Percentiles rank a stretch among this genome's conserved stretches.
Conservation (phyloP, 371 early-diverging fungal genomes). For the Lichtheimia ornata region DNA sequence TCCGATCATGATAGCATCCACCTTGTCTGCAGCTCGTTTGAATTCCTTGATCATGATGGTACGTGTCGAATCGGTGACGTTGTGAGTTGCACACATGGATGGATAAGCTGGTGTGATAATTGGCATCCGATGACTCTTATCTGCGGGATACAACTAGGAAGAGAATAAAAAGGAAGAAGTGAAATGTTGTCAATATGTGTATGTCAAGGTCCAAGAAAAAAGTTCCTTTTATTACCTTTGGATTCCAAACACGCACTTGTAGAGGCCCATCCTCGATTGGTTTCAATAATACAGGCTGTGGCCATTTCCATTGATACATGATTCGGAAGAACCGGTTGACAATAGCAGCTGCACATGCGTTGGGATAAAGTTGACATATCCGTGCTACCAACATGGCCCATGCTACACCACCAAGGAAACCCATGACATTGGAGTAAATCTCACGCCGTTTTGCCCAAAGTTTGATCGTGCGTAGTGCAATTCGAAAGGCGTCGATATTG, state of each 20-base stretch:
- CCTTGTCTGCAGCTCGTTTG: slow-evolving; percentile 67
- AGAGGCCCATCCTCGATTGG: slow-evolving; percentile 92
- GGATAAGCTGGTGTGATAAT: slow-evolving; percentile 99
- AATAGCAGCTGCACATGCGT: slow-evolving; percentile 85
- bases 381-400: slow-evolving; percentile 99
- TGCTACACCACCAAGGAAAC: slow-evolving; percentile 99
- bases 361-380: slow-evolving; percentile 98
- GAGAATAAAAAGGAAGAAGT: too few species aligned
- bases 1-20: slow-evolving; percentile 74
- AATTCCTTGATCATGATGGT: slow-evolving; percentile 88
- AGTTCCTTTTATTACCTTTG: slow-evolving; percentile 53
- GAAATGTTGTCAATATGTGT: too few species aligned
- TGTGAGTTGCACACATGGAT: slow-evolving; percentile 99
- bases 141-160: slow-evolving; percentile 80
- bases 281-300: slow-evolving; percentile 95
- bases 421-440: slow-evolving; percentile 97
- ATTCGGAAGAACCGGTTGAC: slow-evolving; percentile 93
- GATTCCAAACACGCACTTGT: slow-evolving; percentile 98
- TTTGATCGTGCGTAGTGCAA: slow-evolving; percentile 95
- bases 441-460: slow-evolving; percentile 98
- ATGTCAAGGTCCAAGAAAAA: too few species aligned
- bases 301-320: slow-evolving; percentile 96
- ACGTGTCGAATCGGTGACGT: slow-evolving; percentile 93
- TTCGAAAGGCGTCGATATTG: slow-evolving; percentile 87
- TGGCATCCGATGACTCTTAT: slow-evolving; percentile 97